Conservation (phyloP, 176 grass and related monocot species). For the Carex myosuroides region DNA sequence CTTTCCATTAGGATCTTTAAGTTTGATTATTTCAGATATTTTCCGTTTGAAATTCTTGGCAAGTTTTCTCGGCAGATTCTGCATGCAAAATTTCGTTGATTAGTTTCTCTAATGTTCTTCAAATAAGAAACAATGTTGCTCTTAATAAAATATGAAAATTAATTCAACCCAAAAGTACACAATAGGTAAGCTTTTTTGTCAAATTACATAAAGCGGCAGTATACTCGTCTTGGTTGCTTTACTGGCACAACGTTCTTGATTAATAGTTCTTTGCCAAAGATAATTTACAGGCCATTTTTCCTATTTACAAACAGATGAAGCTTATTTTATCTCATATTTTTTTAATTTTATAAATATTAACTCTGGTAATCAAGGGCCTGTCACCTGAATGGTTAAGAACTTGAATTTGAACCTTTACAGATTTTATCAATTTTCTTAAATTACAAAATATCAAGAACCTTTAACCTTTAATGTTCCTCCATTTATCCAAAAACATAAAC, state of each 20-base stretch:
- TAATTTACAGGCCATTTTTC: background rate
- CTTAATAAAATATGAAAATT: background rate
- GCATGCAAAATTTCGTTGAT: background rate
- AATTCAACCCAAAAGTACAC: background rate
- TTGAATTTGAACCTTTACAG: too few relatives aligned
- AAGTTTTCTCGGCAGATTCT: slow-evolving; percentile 41
- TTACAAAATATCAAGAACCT: too few relatives aligned
- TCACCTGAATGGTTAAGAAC: too few relatives aligned
- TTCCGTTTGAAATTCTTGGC: slow-evolving; percentile 22
- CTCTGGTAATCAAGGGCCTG: too few relatives aligned
- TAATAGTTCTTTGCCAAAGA: too few relatives aligned
- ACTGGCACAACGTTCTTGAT: too few relatives aligned
- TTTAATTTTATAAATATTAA: too few relatives aligned
- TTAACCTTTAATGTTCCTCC: too few relatives aligned
- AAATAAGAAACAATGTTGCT: background rate
- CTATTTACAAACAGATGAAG: background rate
- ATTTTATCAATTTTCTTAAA: too few relatives aligned
- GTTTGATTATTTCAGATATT: slow-evolving; percentile 10
- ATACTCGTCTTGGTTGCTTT: too few relatives aligned
- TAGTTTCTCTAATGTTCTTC: background rate
- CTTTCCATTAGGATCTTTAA: slow-evolving; percentile 29
- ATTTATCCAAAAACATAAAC: too few relatives aligned
- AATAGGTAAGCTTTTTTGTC: background rate
- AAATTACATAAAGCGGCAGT: background rate
- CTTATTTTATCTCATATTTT: too few relatives aligned